These are phyloP conservation scores for Tetradesmus lagerheimii DNA, from an alignment of 139 green algal genomes.

Conservation along the genomic window DNA sequence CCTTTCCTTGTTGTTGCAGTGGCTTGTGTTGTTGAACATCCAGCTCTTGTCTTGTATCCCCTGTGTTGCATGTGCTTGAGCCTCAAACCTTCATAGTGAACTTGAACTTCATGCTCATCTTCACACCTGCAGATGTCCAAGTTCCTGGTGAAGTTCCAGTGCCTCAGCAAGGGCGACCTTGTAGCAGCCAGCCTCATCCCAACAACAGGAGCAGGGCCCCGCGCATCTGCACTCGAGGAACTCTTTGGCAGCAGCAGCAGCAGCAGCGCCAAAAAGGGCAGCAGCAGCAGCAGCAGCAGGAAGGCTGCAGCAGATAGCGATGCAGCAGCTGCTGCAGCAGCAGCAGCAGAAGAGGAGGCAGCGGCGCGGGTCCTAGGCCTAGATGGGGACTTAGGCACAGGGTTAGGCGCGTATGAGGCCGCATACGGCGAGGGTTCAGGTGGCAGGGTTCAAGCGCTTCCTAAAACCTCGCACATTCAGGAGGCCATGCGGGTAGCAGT, in stretches of 20 bases:
- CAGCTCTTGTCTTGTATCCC: neutral
- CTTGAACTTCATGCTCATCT: neutral
- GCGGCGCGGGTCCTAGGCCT: neutral
- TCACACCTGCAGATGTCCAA: conserved; percentile 30
- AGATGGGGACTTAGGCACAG: conserved; percentile 15
- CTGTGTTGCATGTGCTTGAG: too few species aligned
- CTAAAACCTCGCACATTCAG: conserved; percentile 41
- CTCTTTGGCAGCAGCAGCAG: neutral
- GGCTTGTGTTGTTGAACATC: too few species aligned
- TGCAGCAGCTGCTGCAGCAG: conserved; percentile 21
- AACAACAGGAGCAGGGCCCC: conserved; percentile 3
- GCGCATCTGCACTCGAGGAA: neutral
- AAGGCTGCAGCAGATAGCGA: neutral
- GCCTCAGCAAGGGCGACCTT: conserved; percentile 39
- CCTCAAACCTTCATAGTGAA: too few species aligned
- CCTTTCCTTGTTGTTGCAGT: too few species aligned
- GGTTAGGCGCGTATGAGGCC: conserved; percentile 25
- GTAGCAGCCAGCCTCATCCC: conserved; percentile 36
- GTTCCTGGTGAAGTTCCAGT: conserved; percentile 40
- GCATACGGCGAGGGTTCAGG: conserved; percentile 5
- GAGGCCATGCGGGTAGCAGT: conserved; percentile 64
- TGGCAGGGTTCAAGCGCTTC: neutral
- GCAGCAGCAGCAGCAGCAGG: conserved; percentile 19
- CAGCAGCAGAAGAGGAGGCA: conserved; percentile 28
- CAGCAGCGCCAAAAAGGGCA: neutral